Evolutionary conservation across 1,284 basidiomycete species (phyloP), one percentile per base, ranked within the genome.

Genomic region (Hypsizygus ulmarius): DNA sequence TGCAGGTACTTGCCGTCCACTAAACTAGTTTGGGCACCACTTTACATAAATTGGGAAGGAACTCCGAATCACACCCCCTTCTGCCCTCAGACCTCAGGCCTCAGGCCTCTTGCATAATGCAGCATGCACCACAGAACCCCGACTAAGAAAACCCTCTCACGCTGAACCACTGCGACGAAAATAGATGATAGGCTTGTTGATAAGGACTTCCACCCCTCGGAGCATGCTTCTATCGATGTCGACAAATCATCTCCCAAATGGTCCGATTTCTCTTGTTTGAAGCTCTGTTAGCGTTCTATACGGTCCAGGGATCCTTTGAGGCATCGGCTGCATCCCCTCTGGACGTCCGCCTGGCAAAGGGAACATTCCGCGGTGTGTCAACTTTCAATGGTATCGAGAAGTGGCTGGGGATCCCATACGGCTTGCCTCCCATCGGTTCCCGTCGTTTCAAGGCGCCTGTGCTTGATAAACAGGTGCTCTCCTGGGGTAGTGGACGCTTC

Each of bases 401-500:
- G 51, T 82, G 78, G 74, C 68, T 85, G 2, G 84, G 84, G 1
- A 79, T 90, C 38, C 86, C 82, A 0, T 90, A 77, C 53, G 84
- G 82, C 12, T 65, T 78, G 50, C 73, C 84, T 16, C 86, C 82
- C 0, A 56, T 77, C 3, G 79, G 79, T 0, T 25, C 53, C 4
- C 64, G 81, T 15, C 74, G 82, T 5, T 84, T 84, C 68, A 77
- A 75, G 52, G 47, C 47, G 2, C 47, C 47, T 1, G 47, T 49
- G 1, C 33, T 43, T 0, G 38, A 45, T 1, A 18, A 36, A 37
- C 7, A 59, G 57, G 7, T 55, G 53, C 9, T 56, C 67, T 3
- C 62, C 56, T 4, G 63, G 52, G 0, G 50, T 78, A 2, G 64
- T 70, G 36, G 61, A 76, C 54, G 79, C 81, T 1, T 70, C 72